Evolutionary conservation across 2,329 filamentous ascomycete genomes (phyloP), one percentile per base, ranked within the genome.

Genomic region (Sporothrix inflata): DNA sequence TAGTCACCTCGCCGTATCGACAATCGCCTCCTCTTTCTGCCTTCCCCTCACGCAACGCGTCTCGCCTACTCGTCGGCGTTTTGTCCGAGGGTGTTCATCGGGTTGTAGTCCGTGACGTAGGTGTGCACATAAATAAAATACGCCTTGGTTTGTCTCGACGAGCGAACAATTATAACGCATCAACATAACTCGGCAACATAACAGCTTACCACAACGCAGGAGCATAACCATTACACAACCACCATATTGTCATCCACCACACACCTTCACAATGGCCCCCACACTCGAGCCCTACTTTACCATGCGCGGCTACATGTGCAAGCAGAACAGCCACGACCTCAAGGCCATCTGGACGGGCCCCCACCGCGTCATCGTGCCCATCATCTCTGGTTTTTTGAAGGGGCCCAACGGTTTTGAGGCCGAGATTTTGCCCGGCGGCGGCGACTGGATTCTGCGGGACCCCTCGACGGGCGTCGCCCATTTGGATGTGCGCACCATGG

Each of bases 211-310:
- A 51, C 19, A 53, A 27, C 21, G 1, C 7, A 12, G 9, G 27
- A 53, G 9, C 51, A 30, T 53, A 21, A 53, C 6, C 49, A n/a
- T n/a, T n/a, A n/a, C n/a, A n/a, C n/a, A 24, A 53, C 47, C 19
- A n/a, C 19, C 47, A n/a, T 7, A 49, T 14, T 14, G 30, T 34
- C 16, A n/a, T 14, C 19, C 49, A 51, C 51, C 14, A n/a, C n/a
- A n/a, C n/a, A n/a, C n/a, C n/a, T n/a, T 27, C 66, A 69, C 2
- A 42, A 70, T 70, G 68, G 68, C 68, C 5, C 68, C 34, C 57
- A 69, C 42, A 1, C 47, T 60, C 19, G 40, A 68, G 40, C 30
- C 12, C 0, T 27, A 24, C 45, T 66, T 63, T 8, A 53, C 42
- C 30, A 69, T 70, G 51, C 51, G 68, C 7, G 68, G 51, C 21